Percentiles rank a stretch among this genome's conserved stretches.
Conservation (phyloP, 1,284 basidiomycete genomes). For the Ustilago cynodontis region DNA sequence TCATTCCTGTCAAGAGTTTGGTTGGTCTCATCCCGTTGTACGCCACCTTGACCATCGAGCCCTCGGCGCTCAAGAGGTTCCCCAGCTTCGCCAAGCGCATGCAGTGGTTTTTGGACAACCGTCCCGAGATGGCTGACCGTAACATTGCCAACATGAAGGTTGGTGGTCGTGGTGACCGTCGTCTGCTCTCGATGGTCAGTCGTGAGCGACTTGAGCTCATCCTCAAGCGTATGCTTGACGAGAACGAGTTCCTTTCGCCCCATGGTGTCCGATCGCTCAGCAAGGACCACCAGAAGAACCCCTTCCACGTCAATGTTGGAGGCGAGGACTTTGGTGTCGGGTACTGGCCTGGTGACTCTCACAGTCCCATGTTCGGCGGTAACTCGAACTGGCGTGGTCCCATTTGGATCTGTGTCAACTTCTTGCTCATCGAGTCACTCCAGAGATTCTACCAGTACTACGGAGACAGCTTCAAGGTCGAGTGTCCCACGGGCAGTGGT, state of each 20-base stretch:
- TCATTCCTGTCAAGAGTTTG: constrained; percentile 89
- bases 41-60: constrained; percentile 92
- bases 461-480: constrained; percentile 74
- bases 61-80: constrained; percentile 86
- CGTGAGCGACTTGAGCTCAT: constrained; percentile 90
- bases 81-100: constrained; percentile 97
- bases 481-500: constrained; percentile 94
- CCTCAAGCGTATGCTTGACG: constrained; percentile 92
- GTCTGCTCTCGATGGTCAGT: constrained; percentile 87
- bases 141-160: constrained; percentile 92
- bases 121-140: constrained; percentile 84
- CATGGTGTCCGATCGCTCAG: constrained; percentile 90
- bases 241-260: constrained; percentile 87
- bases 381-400: constrained; percentile 90
- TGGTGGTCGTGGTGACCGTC: constrained; percentile 78
- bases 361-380: constrained; percentile 97
- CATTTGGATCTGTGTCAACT: constrained; percentile 93
- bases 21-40: constrained; percentile 96
- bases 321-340: constrained; percentile 90
- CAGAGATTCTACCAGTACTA: constrained; percentile 84
- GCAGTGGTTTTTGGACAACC: constrained; percentile 97
- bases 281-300: constrained; percentile 87
- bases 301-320: constrained; percentile 93
- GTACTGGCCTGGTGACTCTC: constrained; percentile 98
- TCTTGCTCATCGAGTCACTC: constrained; percentile 85